Percentiles rank a stretch among this genome's conserved stretches.
phyloP scores from a whole-genome alignment of 2,329 filamentous ascomycete genomes.

The Verruconis gallopava region DNA sequence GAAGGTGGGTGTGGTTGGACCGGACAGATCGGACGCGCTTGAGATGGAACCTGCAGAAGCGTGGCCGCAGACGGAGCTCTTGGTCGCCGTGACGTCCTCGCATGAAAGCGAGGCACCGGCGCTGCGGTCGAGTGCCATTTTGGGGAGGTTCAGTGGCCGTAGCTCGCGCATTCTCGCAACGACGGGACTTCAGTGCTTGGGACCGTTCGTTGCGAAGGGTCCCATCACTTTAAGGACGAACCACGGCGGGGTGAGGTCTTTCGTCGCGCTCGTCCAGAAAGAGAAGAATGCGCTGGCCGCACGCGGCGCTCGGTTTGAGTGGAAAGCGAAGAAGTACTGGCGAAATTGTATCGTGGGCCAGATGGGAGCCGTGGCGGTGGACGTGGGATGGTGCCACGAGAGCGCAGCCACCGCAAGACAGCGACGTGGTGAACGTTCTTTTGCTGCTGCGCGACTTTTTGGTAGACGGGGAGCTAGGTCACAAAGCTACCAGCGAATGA shows the following conservation, averaged over 20 bases:
- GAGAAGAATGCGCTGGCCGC: neutral
- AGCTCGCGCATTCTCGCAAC: slow-evolving; percentile 10
- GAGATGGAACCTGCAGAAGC: slow-evolving; percentile 18
- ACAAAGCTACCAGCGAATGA: neutral
- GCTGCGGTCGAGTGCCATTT: slow-evolving; percentile 25
- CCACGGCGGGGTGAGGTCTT: neutral
- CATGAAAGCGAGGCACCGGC: neutral
- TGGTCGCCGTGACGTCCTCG: slow-evolving; percentile 18
- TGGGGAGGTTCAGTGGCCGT: slow-evolving; percentile 21
- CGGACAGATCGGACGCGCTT: slow-evolving; percentile 49
- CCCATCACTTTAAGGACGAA: slow-evolving; percentile 9
- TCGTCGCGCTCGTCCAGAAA: neutral
- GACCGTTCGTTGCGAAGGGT: neutral
- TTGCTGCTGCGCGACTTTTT: slow-evolving; percentile 14
- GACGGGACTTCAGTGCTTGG: neutral
- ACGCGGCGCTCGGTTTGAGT: neutral
- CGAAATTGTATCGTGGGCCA: slow-evolving; percentile 14
- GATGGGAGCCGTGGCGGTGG: slow-evolving; percentile 19
- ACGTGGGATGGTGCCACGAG: slow-evolving; percentile 26
- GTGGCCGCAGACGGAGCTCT: slow-evolving; percentile 21
- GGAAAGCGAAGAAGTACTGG: neutral
- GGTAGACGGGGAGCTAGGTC: neutral
- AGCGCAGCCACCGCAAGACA: slow-evolving; percentile 22
- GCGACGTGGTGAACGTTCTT: slow-evolving; percentile 13
- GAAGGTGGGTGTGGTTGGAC: slow-evolving; percentile 60